Percentiles rank a stretch among this genome's conserved stretches.
phyloP scores from a whole-genome alignment of 176 grass and related monocot species.

The Bonia amplexicaulis region DNA sequence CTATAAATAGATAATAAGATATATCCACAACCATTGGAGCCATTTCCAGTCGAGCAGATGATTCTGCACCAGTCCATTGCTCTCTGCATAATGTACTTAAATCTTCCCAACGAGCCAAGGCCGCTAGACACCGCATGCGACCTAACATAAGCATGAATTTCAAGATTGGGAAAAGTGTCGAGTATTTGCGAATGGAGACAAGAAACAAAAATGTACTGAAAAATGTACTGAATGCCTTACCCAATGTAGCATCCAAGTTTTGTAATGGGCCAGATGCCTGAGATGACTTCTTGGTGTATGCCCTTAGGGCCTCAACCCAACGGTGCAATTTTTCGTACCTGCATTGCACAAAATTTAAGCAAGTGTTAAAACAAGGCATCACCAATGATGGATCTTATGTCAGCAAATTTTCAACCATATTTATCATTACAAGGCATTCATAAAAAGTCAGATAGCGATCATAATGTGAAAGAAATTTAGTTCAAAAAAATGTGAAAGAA shows the following conservation, averaged over 20 bases:
- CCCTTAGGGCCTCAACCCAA: slow-evolving; percentile 93
- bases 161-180: neutral
- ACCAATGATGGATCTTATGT: neutral
- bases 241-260: slow-evolving; percentile 89
- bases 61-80: slow-evolving; percentile 96
- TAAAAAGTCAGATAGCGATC: slow-evolving; percentile 2
- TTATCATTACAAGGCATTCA: neutral
- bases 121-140: slow-evolving; percentile 90
- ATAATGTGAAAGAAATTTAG: neutral
- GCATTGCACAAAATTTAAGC: slow-evolving; percentile 24
- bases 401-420: neutral
- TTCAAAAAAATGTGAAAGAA: neutral
- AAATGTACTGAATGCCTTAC: slow-evolving; percentile 29
- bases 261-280: slow-evolving; percentile 70
- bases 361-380: neutral
- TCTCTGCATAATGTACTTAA: slow-evolving; percentile 85
- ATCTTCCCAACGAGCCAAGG: slow-evolving; percentile 95
- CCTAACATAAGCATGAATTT: slow-evolving; percentile 48
- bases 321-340: slow-evolving; percentile 99
- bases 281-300: slow-evolving; percentile 85
- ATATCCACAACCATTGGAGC: slow-evolving; percentile 80
- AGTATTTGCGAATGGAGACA: neutral
- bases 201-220: neutral
- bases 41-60: slow-evolving; percentile 90
- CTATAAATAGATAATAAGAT: slow-evolving; percentile 8